phyloP scores from a whole-genome alignment of 768 basidiomycete species.

The Boletus rex-veris region DNA sequence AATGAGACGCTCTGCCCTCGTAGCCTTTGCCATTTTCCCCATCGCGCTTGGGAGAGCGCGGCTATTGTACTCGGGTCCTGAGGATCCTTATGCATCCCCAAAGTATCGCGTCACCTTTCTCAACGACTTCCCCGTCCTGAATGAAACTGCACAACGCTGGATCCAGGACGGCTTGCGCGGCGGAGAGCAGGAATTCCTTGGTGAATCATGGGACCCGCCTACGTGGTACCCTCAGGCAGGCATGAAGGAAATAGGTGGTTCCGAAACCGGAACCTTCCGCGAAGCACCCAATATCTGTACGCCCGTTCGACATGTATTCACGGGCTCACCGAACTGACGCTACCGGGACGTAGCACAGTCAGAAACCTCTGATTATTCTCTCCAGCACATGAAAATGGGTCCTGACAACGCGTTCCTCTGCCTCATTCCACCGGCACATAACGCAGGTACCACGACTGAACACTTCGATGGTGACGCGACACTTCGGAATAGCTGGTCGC shows the following conservation, averaged over 20 bases:
- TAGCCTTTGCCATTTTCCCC: constrained; percentile 17
- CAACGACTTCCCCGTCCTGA: constrained; percentile 69
- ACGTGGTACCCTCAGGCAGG: constrained; percentile 37
- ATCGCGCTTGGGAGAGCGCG: constrained; percentile 23
- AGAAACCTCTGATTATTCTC: constrained; percentile 41
- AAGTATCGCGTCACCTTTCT: constrained; percentile 79
- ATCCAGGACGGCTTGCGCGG: constrained; percentile 66
- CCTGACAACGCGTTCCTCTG: constrained; percentile 70
- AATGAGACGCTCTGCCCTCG: constrained; percentile 17
- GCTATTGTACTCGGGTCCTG: constrained; percentile 68
- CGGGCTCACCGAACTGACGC: constrained; percentile 12
- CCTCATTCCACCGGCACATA: constrained; percentile 66
- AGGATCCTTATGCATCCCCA: constrained; percentile 78
- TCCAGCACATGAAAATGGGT: constrained; percentile 76
- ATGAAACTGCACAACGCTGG: constrained; percentile 75
- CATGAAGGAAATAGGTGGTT: constrained; percentile 60
- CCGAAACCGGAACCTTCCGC: constrained; percentile 35
- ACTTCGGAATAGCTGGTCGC: constrained; percentile 76
- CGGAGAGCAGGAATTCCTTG: constrained; percentile 75
- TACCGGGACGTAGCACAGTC: constrained; percentile 19
- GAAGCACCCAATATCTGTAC: constrained; percentile 33
- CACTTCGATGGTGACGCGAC: constrained; percentile 57
- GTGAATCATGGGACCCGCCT: constrained; percentile 51
- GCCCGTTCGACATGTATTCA: constrained; percentile 30
- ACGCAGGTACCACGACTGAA: constrained; percentile 43